These are phyloP conservation scores for Peronospora belbahrii DNA, from an alignment of 352 stramenopile species.

Conservation along the genomic window DNA sequence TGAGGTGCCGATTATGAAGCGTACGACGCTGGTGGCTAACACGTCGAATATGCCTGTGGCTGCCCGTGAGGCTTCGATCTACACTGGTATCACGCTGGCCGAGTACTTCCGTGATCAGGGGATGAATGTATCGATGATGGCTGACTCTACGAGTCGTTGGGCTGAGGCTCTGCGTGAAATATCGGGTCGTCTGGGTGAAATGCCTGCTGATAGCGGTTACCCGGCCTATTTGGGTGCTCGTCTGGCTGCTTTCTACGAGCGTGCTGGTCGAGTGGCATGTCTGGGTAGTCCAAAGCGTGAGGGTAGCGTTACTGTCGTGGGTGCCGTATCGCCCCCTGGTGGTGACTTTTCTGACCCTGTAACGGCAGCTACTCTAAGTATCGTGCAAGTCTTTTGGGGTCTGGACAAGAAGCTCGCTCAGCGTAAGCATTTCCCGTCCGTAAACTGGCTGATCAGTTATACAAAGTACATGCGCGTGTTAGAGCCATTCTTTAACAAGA, in stretches of 20 bases:
- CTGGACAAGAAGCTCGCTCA: conserved; percentile 99
- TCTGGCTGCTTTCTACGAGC: conserved; percentile 99
- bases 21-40: conserved; percentile 98
- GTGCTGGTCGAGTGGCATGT: conserved; percentile 95
- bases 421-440: conserved; percentile 99
- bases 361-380: conserved; percentile 97
- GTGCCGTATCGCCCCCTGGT: conserved; percentile 96
- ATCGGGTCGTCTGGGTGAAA: conserved; percentile 98
- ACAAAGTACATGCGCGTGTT: conserved; percentile 99
- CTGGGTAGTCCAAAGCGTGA: conserved; percentile 95
- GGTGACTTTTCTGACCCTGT: conserved; percentile 99
- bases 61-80: conserved; percentile 98
- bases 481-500: conserved; percentile 99
- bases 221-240: conserved; percentile 97
- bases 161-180: conserved; percentile 99
- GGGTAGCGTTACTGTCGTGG: conserved; percentile 98
- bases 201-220: conserved; percentile 96
- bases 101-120: conserved; percentile 98
- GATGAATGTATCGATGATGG: conserved; percentile 99
- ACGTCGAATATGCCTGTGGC: conserved; percentile 99
- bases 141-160: conserved; percentile 99
- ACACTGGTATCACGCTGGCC: conserved; percentile 98
- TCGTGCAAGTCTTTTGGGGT: conserved; percentile 99
- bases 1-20: conserved; percentile 99
- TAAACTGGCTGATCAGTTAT: conserved; percentile 99